Evolutionary conservation across 1,284 basidiomycete genomes (phyloP), one percentile per base, ranked within the genome.

Genomic region (Leccinum pallidistipes): DNA sequence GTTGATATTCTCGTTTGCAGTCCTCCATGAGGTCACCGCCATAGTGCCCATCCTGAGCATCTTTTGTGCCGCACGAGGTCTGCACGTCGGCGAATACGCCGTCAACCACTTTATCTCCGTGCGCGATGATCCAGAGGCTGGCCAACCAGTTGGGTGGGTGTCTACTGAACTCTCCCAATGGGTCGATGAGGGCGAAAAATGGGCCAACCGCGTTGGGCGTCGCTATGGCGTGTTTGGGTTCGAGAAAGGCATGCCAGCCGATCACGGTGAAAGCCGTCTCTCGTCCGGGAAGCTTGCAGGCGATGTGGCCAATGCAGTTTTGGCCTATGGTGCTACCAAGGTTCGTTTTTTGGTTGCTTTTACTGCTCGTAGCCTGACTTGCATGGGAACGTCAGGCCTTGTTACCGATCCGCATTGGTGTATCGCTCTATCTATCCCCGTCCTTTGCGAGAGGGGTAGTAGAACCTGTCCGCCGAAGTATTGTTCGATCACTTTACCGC

Each of bases 11-110:
- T 92, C 94, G 1, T 97, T 97, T 70, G 85, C 86, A 2, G 77
- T 96, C 56, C 80, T 98, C 8, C 95, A 97, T 73, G 95, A 98
- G 74, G 68, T 94, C 14, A 96, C 94, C 0, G 94, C 95, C 0
- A 71, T 97, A 59, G 78, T 89, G 0, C 94, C 95, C 1, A 79
- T 97, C 32, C 80, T 90, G 3, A 81, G 86, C 24, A 73, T 94
- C 47, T 97, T 95, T 74, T 93, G 87, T 68, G 77, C 82, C 0
- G 86, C 94, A 14, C 80, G 87, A 16, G 74, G 82, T 2, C 67
- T 92, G 0, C 93, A 92, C 0, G 77, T 91, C 1, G 95, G 95
- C 0, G 87, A 90, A 56, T 77, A 77, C 21, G 71, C 94, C 56
- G 83, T 95, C 10, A 71, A 77, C 14, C 61, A 68, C 77, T 21